Evolutionary conservation across 768 basidiomycete species (phyloP).

Genomic region (Mycena crocata): DNA sequence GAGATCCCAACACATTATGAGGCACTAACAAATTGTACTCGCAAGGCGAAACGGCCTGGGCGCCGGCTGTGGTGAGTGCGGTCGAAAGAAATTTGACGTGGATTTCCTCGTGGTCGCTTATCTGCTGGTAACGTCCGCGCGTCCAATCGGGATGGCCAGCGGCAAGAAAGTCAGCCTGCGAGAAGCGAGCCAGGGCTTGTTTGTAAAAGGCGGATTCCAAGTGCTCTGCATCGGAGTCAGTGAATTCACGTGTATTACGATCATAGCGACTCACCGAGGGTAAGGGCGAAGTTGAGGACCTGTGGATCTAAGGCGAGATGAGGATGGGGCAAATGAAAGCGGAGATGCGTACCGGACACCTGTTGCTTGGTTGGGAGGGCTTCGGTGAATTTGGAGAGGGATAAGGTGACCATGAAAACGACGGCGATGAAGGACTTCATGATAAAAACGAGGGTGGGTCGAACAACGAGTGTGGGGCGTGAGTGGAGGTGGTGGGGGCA

Average conservation of each 20-base stretch:
- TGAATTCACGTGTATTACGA: background rate
- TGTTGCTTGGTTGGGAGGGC: no score
- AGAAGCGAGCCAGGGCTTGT: constrained; percentile 57
- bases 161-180: constrained; percentile 55
- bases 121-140: constrained; percentile 61
- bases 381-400: no score
- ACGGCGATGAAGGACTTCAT: no score
- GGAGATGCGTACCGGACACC: no score
- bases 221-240: constrained; percentile 41
- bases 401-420: no score
- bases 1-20: background rate
- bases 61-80: constrained; percentile 43
- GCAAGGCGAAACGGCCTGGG: constrained; percentile 48
- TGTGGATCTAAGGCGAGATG: constrained; percentile 38
- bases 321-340: no score
- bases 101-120: constrained; percentile 62
- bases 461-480: no score
- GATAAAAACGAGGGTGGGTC: no score
- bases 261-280: constrained; percentile 44
- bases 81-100: constrained; percentile 57
- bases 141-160: constrained; percentile 64
- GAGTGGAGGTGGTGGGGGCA: no score
- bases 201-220: constrained; percentile 60
- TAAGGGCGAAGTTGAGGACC: constrained; percentile 60
- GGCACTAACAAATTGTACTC: constrained; percentile 46